Base-by-base conservation (phyloP, 768 basidiomycete species). In the Mycena olivaceomarginata region DNA sequence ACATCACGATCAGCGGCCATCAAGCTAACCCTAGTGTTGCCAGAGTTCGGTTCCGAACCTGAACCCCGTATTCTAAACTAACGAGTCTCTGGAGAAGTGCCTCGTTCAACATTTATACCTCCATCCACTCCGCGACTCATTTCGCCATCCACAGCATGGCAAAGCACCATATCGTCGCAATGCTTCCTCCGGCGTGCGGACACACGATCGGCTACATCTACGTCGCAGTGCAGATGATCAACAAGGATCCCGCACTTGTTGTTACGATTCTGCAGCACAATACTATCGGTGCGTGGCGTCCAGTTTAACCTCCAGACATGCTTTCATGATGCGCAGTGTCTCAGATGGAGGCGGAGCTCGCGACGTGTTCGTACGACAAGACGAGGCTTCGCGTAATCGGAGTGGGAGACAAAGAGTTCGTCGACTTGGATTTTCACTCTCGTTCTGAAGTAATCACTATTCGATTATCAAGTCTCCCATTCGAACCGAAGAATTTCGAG, bases 191-290 rank as follows among this genome's bases (percentile, higher is more conserved):
- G 2, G 25, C 67, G 11, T 74, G 73, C 67, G 73, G 73, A 8
- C 73, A 74, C 37, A 60, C 56, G 7, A 37, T 69, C 16, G 48
- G 67, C 45, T 74, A 74, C 43, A 16, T 74, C 22, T 57, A 68
- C 15, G 1, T 59, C 5, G 45, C 56, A 10, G 45, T 15, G 4
- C 73, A 74, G 41, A 66, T 74, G 40, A 40, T 74, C 7, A 37
- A 40, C 0, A 10, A 18, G 59, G 67, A 74, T 12, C 56, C 65
- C 22, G 12, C 22, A 16, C 66, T 74, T 2, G 73, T 46, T 7
- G 51, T 74, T 18, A 67, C 73, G 3, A 76, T 70, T 4, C 39
- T 76, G 16, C 74, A 76, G 53, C 74, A 76, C 69, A 56, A 70
- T 9, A 1, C 45, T 31, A 25, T 76, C 1, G 74, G 74, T 76